Percentiles rank a stretch among this genome's conserved stretches.
Conservation (phyloP, 805 yeast genomes). For the Metschnikowia koreensis region DNA sequence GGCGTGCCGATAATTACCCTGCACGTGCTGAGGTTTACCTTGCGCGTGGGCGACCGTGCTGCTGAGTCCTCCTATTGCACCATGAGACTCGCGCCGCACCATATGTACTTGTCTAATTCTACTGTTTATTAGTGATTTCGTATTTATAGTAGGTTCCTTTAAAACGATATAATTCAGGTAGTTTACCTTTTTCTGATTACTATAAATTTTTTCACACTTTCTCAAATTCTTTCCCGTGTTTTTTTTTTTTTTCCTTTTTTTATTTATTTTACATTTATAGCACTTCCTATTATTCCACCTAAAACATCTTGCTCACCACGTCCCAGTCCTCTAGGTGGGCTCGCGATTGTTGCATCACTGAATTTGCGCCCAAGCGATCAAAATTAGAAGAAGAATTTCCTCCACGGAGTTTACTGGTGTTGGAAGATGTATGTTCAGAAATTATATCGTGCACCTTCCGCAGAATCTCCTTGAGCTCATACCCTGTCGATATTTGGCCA, state of each 20-base stretch:
- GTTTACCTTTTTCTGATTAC: no score
- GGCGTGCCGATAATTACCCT: constrained; percentile 11
- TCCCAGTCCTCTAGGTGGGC: constrained; percentile 36
- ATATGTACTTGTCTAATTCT: no score
- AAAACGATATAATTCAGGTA: no score
- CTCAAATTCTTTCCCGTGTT: background rate
- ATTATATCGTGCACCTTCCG: constrained; percentile 29
- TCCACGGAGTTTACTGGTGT: constrained; percentile 3
- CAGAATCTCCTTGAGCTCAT: constrained; percentile 27
- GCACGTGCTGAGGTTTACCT: constrained; percentile 6
- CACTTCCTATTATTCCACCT: no score
- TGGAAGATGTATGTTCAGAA: background rate
- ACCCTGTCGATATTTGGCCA: background rate
- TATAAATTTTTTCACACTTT: background rate
- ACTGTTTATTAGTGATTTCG: no score
- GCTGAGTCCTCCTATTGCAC: background rate
- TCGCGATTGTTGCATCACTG: constrained; percentile 25
- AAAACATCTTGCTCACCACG: constrained; percentile 30
- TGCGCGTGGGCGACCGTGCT: background rate
- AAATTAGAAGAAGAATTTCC: constrained; percentile 7
- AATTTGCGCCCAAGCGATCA: constrained; percentile 4
- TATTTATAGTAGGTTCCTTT: no score
- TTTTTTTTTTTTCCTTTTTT: no score
- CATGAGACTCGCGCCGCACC: no score
- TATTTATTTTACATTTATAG: background rate